phyloP scores from a whole-genome alignment of 2,329 filamentous ascomycete species.

The Aspergillus sp. region DNA sequence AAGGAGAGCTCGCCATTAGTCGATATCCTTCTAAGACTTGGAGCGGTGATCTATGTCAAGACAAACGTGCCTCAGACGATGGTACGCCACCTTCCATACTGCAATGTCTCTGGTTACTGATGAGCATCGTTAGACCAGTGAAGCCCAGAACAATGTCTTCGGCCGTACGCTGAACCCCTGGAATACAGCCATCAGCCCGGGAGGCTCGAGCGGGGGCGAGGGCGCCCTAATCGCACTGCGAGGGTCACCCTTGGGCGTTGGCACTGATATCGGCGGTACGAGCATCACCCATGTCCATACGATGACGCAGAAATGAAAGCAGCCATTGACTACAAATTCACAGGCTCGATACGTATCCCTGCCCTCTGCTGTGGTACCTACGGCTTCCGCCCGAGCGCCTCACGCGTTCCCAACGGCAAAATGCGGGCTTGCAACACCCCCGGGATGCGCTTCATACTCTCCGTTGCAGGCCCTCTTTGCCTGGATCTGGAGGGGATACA shows the following conservation, averaged over 20 bases:
- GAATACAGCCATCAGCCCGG: conserved; percentile 32
- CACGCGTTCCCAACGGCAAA: background rate
- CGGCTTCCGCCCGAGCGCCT: conserved; percentile 28
- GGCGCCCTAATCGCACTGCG: conserved; percentile 60
- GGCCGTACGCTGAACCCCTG: conserved; percentile 43
- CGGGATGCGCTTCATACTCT: conserved; percentile 7
- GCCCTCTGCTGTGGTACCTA: conserved; percentile 31
- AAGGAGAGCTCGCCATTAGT: conserved; percentile 19
- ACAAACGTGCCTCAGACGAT: conserved; percentile 57
- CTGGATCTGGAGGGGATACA: conserved; percentile 14
- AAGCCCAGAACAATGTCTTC: conserved; percentile 45
- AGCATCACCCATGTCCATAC: background rate
- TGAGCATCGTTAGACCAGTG: conserved; percentile 22
- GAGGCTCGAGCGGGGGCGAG: conserved; percentile 50
- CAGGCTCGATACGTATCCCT: conserved; percentile 32
- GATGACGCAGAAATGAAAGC: background rate
- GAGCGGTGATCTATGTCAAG: conserved; percentile 46
- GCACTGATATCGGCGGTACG: conserved; percentile 57
- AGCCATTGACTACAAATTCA: background rate
- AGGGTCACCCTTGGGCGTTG: conserved; percentile 63
- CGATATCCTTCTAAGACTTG: conserved; percentile 20
- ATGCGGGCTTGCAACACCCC: background rate
- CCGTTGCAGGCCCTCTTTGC: conserved; percentile 21
- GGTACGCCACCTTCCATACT: conserved; percentile 46
- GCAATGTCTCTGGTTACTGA: no score